Percentiles rank a stretch among this genome's conserved stretches.
Conservation (phyloP, 495 filamentous ascomycete species). For the Aspergillus nidulans region DNA sequence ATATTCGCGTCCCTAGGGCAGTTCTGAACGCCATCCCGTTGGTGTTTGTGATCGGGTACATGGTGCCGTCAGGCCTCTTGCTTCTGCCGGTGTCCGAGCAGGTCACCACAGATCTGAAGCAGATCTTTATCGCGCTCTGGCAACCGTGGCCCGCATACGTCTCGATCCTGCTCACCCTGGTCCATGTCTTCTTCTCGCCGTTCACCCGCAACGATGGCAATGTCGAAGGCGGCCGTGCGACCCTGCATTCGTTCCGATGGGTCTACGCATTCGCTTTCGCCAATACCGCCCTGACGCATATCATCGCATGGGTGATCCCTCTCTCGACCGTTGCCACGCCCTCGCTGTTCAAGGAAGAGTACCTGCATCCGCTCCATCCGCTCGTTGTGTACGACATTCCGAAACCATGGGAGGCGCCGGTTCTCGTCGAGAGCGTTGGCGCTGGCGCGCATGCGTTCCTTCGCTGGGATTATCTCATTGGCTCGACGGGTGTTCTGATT, state of each 20-base stretch:
- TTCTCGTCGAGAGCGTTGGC: conserved; percentile 38
- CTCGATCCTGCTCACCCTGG: conserved; percentile 29
- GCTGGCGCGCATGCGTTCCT: conserved; percentile 50
- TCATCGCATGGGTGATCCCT: conserved; percentile 43
- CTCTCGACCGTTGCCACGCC: conserved; percentile 36
- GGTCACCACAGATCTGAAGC: conserved; percentile 47
- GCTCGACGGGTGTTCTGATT: conserved; percentile 43
- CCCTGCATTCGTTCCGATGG: conserved; percentile 41
- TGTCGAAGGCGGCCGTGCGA: conserved; percentile 21
- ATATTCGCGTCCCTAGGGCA: conserved; percentile 43
- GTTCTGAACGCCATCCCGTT: conserved; percentile 46
- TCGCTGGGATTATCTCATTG: conserved; percentile 56
- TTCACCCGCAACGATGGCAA: conserved; percentile 29
- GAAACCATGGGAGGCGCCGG: conserved; percentile 35
- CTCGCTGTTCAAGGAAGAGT: conserved; percentile 28
- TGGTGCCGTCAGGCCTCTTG: conserved; percentile 50
- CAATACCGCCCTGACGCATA: conserved; percentile 44
- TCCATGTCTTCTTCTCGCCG: conserved; percentile 30
- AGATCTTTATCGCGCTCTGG: conserved; percentile 55
- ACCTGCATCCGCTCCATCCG: conserved; percentile 32
- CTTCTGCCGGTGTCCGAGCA: conserved; percentile 45
- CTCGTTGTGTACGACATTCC: conserved; percentile 36
- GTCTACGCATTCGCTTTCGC: conserved; percentile 53
- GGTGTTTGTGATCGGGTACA: conserved; percentile 44
- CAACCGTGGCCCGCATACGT: conserved; percentile 55